Conservation (phyloP, 371 early-diverging fungal genomes). For the Mycotypha africana region DNA sequence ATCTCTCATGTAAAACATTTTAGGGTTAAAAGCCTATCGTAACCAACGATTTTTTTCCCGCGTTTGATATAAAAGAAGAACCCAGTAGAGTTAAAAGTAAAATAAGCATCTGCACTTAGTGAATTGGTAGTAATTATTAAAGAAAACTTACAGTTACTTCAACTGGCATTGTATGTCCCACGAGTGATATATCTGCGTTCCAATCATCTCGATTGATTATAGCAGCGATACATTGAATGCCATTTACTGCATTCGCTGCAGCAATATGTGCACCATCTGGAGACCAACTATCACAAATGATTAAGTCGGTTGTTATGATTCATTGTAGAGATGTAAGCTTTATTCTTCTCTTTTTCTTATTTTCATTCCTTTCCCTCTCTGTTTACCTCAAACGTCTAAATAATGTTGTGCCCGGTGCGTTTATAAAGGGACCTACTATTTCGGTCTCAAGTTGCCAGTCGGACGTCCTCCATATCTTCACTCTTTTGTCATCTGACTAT, state of each 20-base stretch:
- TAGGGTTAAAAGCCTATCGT: slow-evolving; percentile 76
- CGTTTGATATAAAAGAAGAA: not conserved
- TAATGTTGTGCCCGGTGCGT: slow-evolving; percentile 78
- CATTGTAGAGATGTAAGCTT: too few relatives aligned
- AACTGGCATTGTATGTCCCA: slow-evolving; percentile 88
- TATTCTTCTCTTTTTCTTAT: not conserved
- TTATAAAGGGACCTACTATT: slow-evolving; percentile 71
- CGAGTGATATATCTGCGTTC: slow-evolving; percentile 74
- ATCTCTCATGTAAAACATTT: slow-evolving; percentile 54
- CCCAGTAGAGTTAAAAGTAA: not conserved
- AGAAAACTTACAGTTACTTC: slow-evolving; percentile 86
- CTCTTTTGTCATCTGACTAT: slow-evolving; percentile 88
- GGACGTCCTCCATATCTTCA: slow-evolving; percentile 80
- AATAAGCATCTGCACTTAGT: too few relatives aligned
- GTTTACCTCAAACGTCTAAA: slow-evolving; percentile 81
- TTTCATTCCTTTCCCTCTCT: too few relatives aligned
- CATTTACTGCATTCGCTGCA: slow-evolving; percentile 87
- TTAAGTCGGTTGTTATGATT: not conserved
- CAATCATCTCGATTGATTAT: slow-evolving; percentile 77
- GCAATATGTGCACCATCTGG: slow-evolving; percentile 91
- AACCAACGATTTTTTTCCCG: too few relatives aligned
- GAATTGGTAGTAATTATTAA: too few relatives aligned
- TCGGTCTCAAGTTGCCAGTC: slow-evolving; percentile 81
- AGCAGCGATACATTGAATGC: slow-evolving; percentile 77
- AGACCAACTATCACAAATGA: slow-evolving; percentile 70